A percentile compares a stretch with the other conserved stretches of the same genome.
Evolutionary conservation across 371 early-diverging fungal species (phyloP).

Genomic region (Dinochytrium kinnereticum): DNA sequence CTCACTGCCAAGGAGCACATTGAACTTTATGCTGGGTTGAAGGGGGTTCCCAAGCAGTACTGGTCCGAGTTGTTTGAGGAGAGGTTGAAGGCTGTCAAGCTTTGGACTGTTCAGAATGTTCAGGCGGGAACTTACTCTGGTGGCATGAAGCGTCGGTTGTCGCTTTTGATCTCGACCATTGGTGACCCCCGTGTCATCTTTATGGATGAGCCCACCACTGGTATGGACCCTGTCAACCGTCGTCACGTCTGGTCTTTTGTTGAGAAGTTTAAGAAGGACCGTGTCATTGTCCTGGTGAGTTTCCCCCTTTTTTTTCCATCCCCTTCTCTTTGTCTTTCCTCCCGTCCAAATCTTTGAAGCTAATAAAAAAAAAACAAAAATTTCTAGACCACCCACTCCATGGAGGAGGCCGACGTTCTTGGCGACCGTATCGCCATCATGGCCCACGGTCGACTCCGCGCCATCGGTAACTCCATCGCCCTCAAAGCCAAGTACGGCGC

Average conservation of each 20-base stretch:
- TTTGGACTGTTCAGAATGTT: constrained; percentile 59
- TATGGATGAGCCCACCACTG: constrained; percentile 79
- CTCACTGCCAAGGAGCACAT: constrained; percentile 70
- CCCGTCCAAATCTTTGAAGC: too few species aligned
- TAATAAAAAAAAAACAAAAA: too few species aligned
- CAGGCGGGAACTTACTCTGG: constrained; percentile 62
- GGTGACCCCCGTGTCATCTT: constrained; percentile 77
- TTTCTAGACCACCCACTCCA: constrained; percentile 78
- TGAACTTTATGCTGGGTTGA: constrained; percentile 64
- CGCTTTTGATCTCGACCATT: constrained; percentile 74
- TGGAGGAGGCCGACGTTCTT: constrained; percentile 78
- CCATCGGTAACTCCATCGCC: constrained; percentile 66
- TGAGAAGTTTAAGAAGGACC: constrained; percentile 69
- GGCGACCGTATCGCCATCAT: constrained; percentile 74
- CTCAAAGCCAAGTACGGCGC: constrained; percentile 72
- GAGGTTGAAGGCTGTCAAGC: constrained; percentile 60
- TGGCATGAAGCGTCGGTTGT: constrained; percentile 74
- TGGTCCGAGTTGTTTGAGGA: constrained; percentile 53
- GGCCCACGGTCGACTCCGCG: constrained; percentile 70
- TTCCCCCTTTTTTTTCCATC: too few species aligned
- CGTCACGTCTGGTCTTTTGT: constrained; percentile 76
- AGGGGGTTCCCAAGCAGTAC: constrained; percentile 56
- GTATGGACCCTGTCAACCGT: constrained; percentile 75
- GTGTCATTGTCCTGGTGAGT: constrained; percentile 70
- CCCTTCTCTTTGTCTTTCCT: too few species aligned